Base-by-base conservation (phyloP, 441 rosid species). In the Sinapis alba region DNA sequence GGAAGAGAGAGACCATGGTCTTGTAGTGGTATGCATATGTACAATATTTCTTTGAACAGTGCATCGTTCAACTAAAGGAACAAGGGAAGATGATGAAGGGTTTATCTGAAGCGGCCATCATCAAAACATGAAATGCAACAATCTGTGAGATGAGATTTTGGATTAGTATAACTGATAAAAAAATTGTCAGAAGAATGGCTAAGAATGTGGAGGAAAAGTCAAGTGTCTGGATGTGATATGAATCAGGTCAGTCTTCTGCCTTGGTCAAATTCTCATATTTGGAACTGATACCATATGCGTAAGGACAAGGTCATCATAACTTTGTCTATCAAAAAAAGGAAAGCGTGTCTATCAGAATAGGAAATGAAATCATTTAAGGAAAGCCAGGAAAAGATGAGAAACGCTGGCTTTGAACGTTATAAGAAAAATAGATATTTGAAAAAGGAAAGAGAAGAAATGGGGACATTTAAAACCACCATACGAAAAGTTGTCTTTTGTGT, bases 371-470 rank as follows among this genome's bases (percentile, higher is more conserved):
- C 21, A 61, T 53, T 53, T 51, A 78, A 73, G 74, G 78, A n/a
- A 78, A 62, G 74, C 51, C 28, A 54, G 13, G 27, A 51, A 78
- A 23, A 16, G 47, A 13, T 24, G 65, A 73, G 73, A 53, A 45
- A 50, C 56, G 70, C n/a, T 28, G 21, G 24, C 62, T 43, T 53
- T 78, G 81, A 78, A 62, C 81, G 81, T 78, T 78, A 77, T 45
- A 15, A 53, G 64, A 76, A 36, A 36, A 69, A 26, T 38, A 57
- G 60, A 45, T 70, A 65, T 71, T 65, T 58, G 32, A 7, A 38
- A 19, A 63, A 70, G 60, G 67, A 30, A 45, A 57, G 15, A 24
- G 47, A 78, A 3, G 3, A 68, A 72, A 72, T 36, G 64, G 73
- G 65, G 59, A 72, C 68, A 70, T 67, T 72, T 50, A 43, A 65